These are phyloP conservation scores for Fragaria iinumae DNA, from an alignment of 306 rosid species.

Conservation along the genomic window DNA sequence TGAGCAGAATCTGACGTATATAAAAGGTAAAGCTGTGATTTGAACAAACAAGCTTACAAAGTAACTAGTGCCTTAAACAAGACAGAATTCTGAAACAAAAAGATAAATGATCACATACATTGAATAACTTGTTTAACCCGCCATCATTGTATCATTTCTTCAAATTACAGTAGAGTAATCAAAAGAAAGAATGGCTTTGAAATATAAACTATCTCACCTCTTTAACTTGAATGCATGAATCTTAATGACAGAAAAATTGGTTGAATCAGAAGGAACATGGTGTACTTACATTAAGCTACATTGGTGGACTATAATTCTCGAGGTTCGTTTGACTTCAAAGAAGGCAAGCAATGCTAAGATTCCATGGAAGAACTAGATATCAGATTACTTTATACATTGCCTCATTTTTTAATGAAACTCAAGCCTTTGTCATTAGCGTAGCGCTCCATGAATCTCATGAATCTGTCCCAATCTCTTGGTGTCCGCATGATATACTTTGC, in stretches of 20 bases:
- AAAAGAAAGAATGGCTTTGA: slow-evolving; percentile 16
- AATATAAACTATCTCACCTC: slow-evolving; percentile 12
- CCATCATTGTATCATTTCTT: slow-evolving; percentile 20
- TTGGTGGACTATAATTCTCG: slow-evolving; percentile 31
- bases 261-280: slow-evolving; percentile 23
- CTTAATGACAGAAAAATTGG: slow-evolving; percentile 33
- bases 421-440: slow-evolving; percentile 80
- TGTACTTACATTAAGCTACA: slow-evolving; percentile 28
- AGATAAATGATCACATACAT: not conserved
- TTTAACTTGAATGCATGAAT: slow-evolving; percentile 5
- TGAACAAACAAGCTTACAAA: slow-evolving; percentile 6
- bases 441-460: slow-evolving; percentile 99
- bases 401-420: slow-evolving; percentile 77
- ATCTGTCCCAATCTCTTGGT: slow-evolving; percentile 91
- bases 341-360: slow-evolving; percentile 18
- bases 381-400: slow-evolving; percentile 24
- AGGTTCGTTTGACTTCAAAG: slow-evolving; percentile 13
- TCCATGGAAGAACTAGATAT: slow-evolving; percentile 28
- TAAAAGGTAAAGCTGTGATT: not conserved
- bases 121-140: not conserved
- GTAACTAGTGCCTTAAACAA: not conserved
- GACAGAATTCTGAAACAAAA: not conserved
- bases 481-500: slow-evolving; percentile 89
- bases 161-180: slow-evolving; percentile 12
- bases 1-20: not conserved